Base-by-base conservation (phyloP, 176 grass and related monocot genomes). In the Rhynchospora tenuis region DNA sequence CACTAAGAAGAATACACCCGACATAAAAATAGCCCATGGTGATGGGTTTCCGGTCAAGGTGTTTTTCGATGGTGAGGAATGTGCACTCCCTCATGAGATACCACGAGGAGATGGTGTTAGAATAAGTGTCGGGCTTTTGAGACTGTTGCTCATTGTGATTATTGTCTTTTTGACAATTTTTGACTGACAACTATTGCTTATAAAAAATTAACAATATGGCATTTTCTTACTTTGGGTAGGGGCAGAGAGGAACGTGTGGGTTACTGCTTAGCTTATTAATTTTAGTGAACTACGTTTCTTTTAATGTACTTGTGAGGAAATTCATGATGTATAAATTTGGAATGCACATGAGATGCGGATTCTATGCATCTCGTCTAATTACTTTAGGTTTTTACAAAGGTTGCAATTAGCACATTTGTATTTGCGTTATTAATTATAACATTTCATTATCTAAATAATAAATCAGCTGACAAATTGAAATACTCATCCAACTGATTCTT, bases 11-110 rank as follows among this genome's bases (percentile, higher is more conserved):
- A 59, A 88, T 33, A 77, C 83, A 58, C 91, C 96, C 0, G 72
- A 84, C 11, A 86, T 93, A 62, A 68, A 90, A 62, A 87, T 99
- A 5, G 38, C 66, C 2, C 84, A 45, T 13, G 96, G 93, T 10
- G 93, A 87, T 45, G 93, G 93, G 0, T 99, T 95, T 45, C 96
- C 96, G 48, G 83, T 86, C 27, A 93, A 90, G 83, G 0, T 95
- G 1, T 99, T 88, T 88, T 99, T 99, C 73, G 88, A 95, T 64
- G 93, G 93, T 28, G 93, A 95, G 81, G 96, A 99, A 73, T 95
- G 96, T 65, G 91, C 91, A 15, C 88, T 95, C 9, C 96, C 93
- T 0, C 74, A 91, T 0, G 90, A 43, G 17, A 89, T 93, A 88
- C 96, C 93, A 0, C 83, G 48, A 48, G 84, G 4, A 81, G 20